A percentile compares a stretch with the other conserved stretches of the same genome.
Conservation (phyloP, 371 early-diverging fungal species). For the Lichtheimia corymbifera region DNA sequence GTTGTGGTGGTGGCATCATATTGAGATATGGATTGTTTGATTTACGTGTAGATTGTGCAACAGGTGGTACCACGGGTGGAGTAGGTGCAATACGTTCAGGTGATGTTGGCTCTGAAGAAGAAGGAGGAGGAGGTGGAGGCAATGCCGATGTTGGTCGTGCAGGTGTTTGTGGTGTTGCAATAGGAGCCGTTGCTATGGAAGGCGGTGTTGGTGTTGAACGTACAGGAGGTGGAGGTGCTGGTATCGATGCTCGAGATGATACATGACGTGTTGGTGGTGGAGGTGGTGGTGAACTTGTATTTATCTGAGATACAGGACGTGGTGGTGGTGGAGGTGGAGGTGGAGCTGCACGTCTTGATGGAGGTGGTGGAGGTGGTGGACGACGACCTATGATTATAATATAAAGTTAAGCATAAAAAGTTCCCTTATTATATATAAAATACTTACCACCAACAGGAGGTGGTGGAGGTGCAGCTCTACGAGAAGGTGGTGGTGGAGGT, state of each 20-base stretch:
- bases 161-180: neutral
- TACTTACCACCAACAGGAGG: conserved; percentile 39
- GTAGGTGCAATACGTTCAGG: neutral
- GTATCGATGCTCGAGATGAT: conserved; percentile 8
- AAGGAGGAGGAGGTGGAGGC: neutral
- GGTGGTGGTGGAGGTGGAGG: conserved; percentile 23
- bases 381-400: conserved; percentile 28
- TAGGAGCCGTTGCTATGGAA: neutral
- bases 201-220: conserved; percentile 5
- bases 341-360: conserved; percentile 11
- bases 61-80: neutral
- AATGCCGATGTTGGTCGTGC: conserved; percentile 2
- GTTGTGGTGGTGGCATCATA: no score
- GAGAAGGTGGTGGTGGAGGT: conserved; percentile 38
- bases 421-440: neutral
- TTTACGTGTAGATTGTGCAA: neutral
- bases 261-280: conserved; percentile 15
- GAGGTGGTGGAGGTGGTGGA: conserved; percentile 44
- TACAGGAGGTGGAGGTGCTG: conserved; percentile 6
- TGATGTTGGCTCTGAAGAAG: neutral
- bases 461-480: conserved; percentile 27
- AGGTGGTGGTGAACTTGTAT: conserved; percentile 30
- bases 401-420: neutral
- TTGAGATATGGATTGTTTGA: conserved; percentile 3
- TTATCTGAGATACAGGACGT: conserved; percentile 14